Base-by-base conservation (phyloP, 495 filamentous ascomycete genomes). In the Lasiosphaeria miniovina region DNA sequence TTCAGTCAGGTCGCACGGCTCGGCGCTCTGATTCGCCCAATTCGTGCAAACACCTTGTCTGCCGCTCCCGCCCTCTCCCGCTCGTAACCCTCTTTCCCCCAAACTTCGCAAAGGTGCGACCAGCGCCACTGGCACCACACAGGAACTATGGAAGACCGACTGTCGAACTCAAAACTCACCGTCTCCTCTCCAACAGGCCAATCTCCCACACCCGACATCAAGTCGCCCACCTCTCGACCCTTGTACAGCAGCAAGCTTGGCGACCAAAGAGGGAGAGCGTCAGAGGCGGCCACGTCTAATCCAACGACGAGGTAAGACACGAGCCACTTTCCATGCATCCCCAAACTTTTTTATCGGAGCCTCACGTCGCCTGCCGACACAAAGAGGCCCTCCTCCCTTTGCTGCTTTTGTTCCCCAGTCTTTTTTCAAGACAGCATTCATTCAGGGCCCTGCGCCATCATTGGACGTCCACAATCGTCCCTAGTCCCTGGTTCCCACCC, bases 161-260 rank as follows among this genome's bases (percentile, higher is more conserved):
- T 66, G 49, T 59, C 69, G 51, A 60, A 65, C 58, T 63, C 71
- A 48, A 74, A 66, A 56, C 52, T 66, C 55, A 35, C 65, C 50
- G 52, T 61, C 38, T 54, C 66, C 32, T 64, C 70, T n/a, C 58
- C 68, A 12, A 57, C 65, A 24, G 24, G 24, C 15, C 62, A 46
- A 41, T 63, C 69, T 33, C 53, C 63, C 50, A 62, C 57, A 11
- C 34, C 64, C 36, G 67, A 71, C 68, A 52, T 60, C 54, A 73
- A 68, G 54, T 68, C 71, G 51, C 64, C 64, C 35, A 63, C 67
- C 31, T 17, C 61, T 4, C 57, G 71, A 34, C 69, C 69, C 12
- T 57, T 68, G 4, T 74, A 72, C 61, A 74, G 69, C 66, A 72
- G 65, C 65, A 74, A 74, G 67, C 64, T 74, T 48, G 61, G 65